Conservation (phyloP, 2,329 filamentous ascomycete genomes). For the Pseudogymnoascus sp. region DNA sequence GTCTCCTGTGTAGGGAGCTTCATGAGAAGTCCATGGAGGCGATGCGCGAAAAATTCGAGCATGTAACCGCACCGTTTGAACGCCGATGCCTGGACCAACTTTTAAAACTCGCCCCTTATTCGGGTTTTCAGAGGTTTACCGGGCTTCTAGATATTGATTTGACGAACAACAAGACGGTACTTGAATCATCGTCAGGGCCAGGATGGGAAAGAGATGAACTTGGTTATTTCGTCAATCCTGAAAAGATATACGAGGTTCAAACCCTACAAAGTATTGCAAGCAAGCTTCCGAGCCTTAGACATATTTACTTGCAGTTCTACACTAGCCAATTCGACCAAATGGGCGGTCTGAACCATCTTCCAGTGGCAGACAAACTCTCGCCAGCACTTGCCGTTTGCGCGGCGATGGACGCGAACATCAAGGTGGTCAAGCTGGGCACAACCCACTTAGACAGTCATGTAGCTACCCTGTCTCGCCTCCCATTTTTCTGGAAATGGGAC, state of each 20-base stretch:
- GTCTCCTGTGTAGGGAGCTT: background rate
- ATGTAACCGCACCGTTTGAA: background rate
- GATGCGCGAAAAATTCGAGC: background rate
- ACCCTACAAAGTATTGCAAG: background rate
- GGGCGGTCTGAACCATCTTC: background rate
- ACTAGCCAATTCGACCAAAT: background rate
- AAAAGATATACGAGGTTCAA: background rate
- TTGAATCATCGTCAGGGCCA: background rate
- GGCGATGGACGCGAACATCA: background rate
- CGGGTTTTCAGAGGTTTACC: background rate
- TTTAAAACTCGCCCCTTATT: background rate
- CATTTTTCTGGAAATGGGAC: background rate
- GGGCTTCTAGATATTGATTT: background rate
- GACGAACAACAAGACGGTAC: background rate
- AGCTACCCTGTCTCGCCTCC: background rate
- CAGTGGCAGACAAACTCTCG: background rate
- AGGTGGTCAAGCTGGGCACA: background rate
- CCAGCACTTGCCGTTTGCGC: background rate
- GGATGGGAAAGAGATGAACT: background rate
- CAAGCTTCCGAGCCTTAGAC: background rate
- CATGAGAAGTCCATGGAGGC: background rate
- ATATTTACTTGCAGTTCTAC: background rate
- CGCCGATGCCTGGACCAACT: background rate
- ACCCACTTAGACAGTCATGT: background rate
- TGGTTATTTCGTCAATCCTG: background rate